A percentile compares a stretch with the other conserved stretches of the same genome.
Evolutionary conservation across 495 filamentous ascomycete genomes (phyloP).

Genomic region (Podospora conica): DNA sequence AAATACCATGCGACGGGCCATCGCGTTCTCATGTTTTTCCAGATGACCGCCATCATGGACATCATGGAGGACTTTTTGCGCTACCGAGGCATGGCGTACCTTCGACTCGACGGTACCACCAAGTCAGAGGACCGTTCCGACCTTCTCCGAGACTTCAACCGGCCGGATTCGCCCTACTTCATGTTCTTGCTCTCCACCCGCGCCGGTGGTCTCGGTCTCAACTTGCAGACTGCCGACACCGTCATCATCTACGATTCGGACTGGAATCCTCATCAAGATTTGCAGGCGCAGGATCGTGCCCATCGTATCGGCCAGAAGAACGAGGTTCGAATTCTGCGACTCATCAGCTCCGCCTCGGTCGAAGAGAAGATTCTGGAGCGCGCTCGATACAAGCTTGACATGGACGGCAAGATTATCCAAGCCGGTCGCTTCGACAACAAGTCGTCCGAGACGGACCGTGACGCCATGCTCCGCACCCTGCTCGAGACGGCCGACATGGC

Average conservation of each 20-base stretch:
- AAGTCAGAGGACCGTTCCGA: conserved; percentile 97
- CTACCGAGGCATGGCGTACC: conserved; percentile 69
- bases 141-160: conserved; percentile 82
- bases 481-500: conserved; percentile 90
- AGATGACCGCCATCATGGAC: conserved; percentile 99
- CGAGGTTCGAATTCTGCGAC: conserved; percentile 88
- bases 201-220: conserved; percentile 94
- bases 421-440: conserved; percentile 99
- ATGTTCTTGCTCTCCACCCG: conserved; percentile 98
- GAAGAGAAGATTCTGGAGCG: conserved; percentile 98
- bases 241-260: conserved; percentile 99
- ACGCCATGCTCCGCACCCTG: conserved; percentile 86
- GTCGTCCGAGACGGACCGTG: conserved; percentile 95
- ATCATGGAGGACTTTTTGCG: conserved; percentile 99
- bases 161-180: conserved; percentile 83
- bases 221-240: conserved; percentile 94
- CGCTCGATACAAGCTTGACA: conserved; percentile 94
- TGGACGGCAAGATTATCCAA: conserved; percentile 99
- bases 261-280: conserved; percentile 99
- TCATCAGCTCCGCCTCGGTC: conserved; percentile 94
- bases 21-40: conserved; percentile 98
- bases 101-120: conserved; percentile 91
- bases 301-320: conserved; percentile 99
- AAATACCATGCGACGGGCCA: conserved; percentile 87
- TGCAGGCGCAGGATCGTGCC: conserved; percentile 98